Evolutionary conservation across 2,329 filamentous ascomycete genomes (phyloP), one percentile per base, ranked within the genome.

Genomic region (Ceratocystis eucalypticola): DNA sequence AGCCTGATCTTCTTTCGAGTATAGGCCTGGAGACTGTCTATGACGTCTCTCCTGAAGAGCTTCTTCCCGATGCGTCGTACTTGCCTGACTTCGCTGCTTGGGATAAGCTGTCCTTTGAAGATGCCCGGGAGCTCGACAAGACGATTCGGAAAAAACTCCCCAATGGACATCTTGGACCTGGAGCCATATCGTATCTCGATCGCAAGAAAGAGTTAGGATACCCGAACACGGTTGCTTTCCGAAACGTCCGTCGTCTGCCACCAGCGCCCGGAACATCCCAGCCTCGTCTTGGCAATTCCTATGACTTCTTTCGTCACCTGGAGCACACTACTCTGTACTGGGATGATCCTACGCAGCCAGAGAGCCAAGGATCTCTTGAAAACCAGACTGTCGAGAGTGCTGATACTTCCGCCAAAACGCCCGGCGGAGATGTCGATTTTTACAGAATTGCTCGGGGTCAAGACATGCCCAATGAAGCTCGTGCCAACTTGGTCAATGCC

Each of bases 301-400:
- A 86, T 70, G 84, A 87, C 73, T 87, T 87, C 73, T 87, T 82
- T 74, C 82, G 82, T 64, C 82, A 83, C 70, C 76, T 87, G 22
- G 84, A 87, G 70, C 72, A 78, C 30, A 79, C 85, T 71, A 81
- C 83, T 1, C 71, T 76, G 0, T 87, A 79, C 71, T 87, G 84
- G 84, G 82, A 85, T 41, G 84, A 87, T 70, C 82, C 83, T 0
- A 83, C 82, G 5, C 44, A 63, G 8, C 28, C 44, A 15, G 41
- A 64, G 61, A 30, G 28, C 10, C 46, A 57, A 10, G 46, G 64
- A 41, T 12, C 37, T 15, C 37, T 5, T n/a, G 68, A 69, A 10
- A 41, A 61, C 25, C 53, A 45, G 25, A 30, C 20, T 8, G 48
- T 15, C 4, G 37, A 61, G 2, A 48, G 59, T 20, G 22, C 67